These are phyloP conservation scores for Penicillium turbatum DNA, from an alignment of 495 filamentous ascomycete genomes.

Conservation along the genomic window DNA sequence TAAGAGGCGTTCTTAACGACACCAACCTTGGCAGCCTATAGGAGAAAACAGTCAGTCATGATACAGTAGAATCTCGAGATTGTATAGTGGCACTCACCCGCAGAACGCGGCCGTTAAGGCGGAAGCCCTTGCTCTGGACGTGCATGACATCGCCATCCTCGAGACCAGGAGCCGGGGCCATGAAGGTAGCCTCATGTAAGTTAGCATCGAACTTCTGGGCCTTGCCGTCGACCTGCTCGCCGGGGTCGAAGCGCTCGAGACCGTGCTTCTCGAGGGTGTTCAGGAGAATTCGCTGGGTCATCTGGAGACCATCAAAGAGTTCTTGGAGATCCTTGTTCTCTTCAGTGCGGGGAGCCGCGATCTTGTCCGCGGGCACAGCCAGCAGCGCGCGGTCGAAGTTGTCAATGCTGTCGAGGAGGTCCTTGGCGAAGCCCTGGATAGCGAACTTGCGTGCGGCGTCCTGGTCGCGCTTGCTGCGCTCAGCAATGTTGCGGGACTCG, in stretches of 20 bases:
- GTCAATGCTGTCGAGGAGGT: conserved; percentile 90
- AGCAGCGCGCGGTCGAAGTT: conserved; percentile 90
- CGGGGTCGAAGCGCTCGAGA: conserved; percentile 80
- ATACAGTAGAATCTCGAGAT: neutral
- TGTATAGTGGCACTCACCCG: conserved; percentile 50
- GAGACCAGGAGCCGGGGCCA: conserved; percentile 75
- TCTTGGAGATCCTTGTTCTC: conserved; percentile 64
- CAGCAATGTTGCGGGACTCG: conserved; percentile 96
- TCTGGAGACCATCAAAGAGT: conserved; percentile 83
- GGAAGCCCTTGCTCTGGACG: conserved; percentile 92
- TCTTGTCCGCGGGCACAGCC: conserved; percentile 70
- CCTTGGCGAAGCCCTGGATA: conserved; percentile 88
- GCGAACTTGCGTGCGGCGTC: conserved; percentile 84
- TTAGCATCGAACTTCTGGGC: conserved; percentile 83
- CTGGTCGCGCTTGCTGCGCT: conserved; percentile 87
- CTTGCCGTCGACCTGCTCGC: conserved; percentile 52
- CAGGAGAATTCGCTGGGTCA: conserved; percentile 90
- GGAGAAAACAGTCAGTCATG: conserved; percentile 14
- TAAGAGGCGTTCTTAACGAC: conserved; percentile 67
- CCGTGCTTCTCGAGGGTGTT: conserved; percentile 89
- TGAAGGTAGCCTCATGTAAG: conserved; percentile 92
- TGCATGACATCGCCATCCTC: conserved; percentile 88
- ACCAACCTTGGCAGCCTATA: conserved; percentile 83
- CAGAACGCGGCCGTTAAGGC: conserved; percentile 81
- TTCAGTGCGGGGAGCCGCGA: conserved; percentile 44